Percentiles rank a stretch among this genome's conserved stretches.
These are phyloP conservation scores for Russula olivacea DNA, from an alignment of 768 basidiomycete species.

Conservation along the genomic window DNA sequence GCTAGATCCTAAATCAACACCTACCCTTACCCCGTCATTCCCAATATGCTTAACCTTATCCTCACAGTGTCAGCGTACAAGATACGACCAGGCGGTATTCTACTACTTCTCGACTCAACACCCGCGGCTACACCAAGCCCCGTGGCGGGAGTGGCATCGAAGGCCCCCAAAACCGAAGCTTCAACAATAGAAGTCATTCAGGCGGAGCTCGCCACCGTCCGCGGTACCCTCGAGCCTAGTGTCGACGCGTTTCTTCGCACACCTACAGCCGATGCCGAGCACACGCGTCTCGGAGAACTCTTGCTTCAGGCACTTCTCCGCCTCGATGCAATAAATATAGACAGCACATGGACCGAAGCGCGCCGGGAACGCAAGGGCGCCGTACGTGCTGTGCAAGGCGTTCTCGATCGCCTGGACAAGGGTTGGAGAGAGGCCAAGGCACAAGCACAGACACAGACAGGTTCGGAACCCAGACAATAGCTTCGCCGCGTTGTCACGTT, in stretches of 20 bases:
- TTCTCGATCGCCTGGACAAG: conserved; percentile 74
- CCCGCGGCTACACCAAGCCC: conserved; percentile 28
- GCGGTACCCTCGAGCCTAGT: conserved; percentile 47
- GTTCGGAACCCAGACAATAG: conserved; percentile 8
- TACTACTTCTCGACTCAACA: conserved; percentile 52
- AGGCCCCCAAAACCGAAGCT: conserved; percentile 41
- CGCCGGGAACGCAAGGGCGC: conserved; percentile 78
- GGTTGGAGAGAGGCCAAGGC: conserved; percentile 43
- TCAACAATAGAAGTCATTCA: conserved; percentile 50
- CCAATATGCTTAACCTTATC: conserved; percentile 21
- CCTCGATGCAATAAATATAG: conserved; percentile 74
- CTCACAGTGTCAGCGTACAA: conserved; percentile 65
- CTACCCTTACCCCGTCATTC: conserved; percentile 19
- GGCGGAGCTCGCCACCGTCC: conserved; percentile 47
- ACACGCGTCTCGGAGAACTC: conserved; percentile 66
- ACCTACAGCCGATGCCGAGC: conserved; percentile 33
- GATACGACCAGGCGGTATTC: conserved; percentile 58
- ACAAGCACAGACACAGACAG: conserved; percentile 5
- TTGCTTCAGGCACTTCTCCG: conserved; percentile 83
- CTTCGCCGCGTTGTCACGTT: neutral
- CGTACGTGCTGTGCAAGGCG: conserved; percentile 76
- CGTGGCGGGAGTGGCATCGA: conserved; percentile 27
- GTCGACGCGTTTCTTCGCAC: conserved; percentile 46
- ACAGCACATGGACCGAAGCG: conserved; percentile 71
- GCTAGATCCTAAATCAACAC: neutral